Conservation (phyloP, 164 flowering plant genomes). For the Macadamia integrifolia region DNA sequence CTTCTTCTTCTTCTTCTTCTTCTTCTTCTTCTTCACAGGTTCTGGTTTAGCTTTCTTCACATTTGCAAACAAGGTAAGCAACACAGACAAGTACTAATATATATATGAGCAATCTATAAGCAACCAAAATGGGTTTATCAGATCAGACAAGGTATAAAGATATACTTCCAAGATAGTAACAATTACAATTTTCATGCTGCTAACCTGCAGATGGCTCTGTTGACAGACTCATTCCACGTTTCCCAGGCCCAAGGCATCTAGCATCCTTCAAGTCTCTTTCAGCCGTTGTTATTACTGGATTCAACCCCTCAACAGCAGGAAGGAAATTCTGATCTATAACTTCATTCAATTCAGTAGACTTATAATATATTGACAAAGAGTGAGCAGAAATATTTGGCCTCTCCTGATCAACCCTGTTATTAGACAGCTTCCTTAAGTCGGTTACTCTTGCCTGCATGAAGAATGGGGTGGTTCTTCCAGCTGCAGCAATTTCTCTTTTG, state of each 20-base stretch:
- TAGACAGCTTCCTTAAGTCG: constrained; percentile 46
- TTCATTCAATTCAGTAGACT: constrained; percentile 33
- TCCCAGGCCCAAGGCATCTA: constrained; percentile 32
- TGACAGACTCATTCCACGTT: constrained; percentile 29
- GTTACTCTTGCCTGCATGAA: constrained; percentile 48
- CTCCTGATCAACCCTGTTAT: constrained; percentile 50
- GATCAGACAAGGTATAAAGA: constrained; percentile 3
- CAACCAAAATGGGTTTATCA: neutral
- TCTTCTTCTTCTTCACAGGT: no score
- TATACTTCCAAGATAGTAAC: constrained; percentile 5
- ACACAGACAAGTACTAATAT: no score
- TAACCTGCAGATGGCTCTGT: constrained; percentile 37
- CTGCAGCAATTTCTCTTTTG: constrained; percentile 46
- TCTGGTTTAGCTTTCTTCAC: no score
- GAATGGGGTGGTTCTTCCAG: constrained; percentile 50
- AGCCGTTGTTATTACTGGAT: constrained; percentile 22
- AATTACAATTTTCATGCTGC: constrained; percentile 51
- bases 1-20: no score
- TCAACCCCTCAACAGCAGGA: constrained; percentile 32
- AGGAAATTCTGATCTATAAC: constrained; percentile 32
- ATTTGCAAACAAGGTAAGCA: no score
- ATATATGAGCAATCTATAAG: neutral
- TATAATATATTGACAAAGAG: constrained; percentile 34
- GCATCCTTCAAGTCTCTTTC: constrained; percentile 49
- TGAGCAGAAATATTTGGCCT: constrained; percentile 28